phyloP scores from a whole-genome alignment of 371 early-diverging fungal species.

The Coemansia sp. region DNA sequence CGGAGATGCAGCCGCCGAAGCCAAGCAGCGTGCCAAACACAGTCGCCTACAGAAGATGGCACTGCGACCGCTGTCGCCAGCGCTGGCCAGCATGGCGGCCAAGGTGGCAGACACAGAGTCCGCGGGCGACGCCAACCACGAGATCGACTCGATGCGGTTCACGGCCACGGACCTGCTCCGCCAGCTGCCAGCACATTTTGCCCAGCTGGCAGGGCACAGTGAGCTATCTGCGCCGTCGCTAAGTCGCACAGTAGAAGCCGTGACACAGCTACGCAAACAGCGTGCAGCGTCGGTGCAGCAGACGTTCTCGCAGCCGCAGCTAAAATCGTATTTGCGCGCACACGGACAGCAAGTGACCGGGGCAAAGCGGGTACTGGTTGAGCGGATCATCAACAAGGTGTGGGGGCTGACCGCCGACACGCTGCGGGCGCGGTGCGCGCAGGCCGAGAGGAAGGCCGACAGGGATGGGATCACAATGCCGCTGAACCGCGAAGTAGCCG shows the following conservation, averaged over 20 bases:
- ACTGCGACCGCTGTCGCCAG: conserved; percentile 18
- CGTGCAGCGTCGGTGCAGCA: conserved; percentile 7
- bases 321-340: conserved; percentile 19
- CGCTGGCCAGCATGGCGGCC: conserved; percentile 14
- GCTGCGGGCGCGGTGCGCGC: conserved; percentile 10
- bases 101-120: conserved; percentile 11
- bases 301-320: conserved; percentile 21
- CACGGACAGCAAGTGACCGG: conserved; percentile 9
- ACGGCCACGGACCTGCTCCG: conserved; percentile 5
- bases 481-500: conserved; percentile 12
- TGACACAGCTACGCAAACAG: conserved; percentile 12
- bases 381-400: conserved; percentile 28
- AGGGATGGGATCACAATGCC: conserved; percentile 23
- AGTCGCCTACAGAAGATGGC: conserved; percentile 1
- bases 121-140: conserved; percentile 7
- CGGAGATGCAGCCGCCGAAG: too few relatives aligned
- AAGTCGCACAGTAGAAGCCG: not conserved
- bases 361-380: conserved; percentile 17
- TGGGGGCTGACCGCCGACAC: conserved; percentile 30
- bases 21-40: not conserved
- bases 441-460: conserved; percentile 1
- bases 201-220: too few relatives aligned
- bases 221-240: not conserved
- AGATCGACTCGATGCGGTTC: conserved; percentile 31
- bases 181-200: not conserved